A percentile compares a stretch with the other conserved stretches of the same genome.
These are phyloP conservation scores for Metahyphopichia silvanorum DNA, from an alignment of 805 yeast species.

Conservation along the genomic window DNA sequence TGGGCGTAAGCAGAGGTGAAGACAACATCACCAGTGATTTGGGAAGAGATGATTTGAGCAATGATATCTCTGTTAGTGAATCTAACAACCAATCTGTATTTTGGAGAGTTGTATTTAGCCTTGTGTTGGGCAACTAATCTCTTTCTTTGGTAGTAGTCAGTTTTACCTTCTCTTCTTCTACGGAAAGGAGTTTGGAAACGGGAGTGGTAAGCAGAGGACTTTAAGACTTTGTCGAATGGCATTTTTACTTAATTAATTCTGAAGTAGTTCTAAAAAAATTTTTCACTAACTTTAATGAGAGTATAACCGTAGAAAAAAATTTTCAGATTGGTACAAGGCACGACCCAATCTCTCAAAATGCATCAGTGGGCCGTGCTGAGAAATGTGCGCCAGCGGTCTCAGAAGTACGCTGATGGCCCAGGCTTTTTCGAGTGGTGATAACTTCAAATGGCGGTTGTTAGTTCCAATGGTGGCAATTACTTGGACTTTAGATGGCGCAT, in stretches of 20 bases:
- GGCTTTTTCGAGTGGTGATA: neutral
- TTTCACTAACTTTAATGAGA: too few species aligned
- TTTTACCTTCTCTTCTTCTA: slow-evolving; percentile 99
- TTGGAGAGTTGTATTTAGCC: slow-evolving; percentile 99
- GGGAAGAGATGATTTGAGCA: slow-evolving; percentile 95
- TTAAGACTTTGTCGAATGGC: slow-evolving; percentile 71
- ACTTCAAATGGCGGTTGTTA: neutral
- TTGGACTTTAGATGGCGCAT: too few species aligned
- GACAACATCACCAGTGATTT: slow-evolving; percentile 95
- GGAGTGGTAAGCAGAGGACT: slow-evolving; percentile 94
- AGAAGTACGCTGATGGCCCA: neutral
- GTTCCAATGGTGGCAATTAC: too few species aligned
- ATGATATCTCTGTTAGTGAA: slow-evolving; percentile 99
- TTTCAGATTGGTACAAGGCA: neutral
- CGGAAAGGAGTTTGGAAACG: slow-evolving; percentile 99
- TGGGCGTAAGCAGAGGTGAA: slow-evolving; percentile 98
- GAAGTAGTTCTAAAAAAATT: neutral
- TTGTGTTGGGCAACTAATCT: slow-evolving; percentile 99
- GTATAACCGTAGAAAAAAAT: slow-evolving; percentile 4
- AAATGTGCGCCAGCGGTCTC: too few species aligned
- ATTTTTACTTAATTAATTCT: slow-evolving; percentile 38
- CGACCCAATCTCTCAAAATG: neutral
- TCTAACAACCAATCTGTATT: slow-evolving; percentile 99
- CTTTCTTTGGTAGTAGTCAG: slow-evolving; percentile 99
- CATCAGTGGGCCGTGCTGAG: neutral